Base-by-base conservation (phyloP, 371 early-diverging fungal genomes). In the Mucor velutinosus region DNA sequence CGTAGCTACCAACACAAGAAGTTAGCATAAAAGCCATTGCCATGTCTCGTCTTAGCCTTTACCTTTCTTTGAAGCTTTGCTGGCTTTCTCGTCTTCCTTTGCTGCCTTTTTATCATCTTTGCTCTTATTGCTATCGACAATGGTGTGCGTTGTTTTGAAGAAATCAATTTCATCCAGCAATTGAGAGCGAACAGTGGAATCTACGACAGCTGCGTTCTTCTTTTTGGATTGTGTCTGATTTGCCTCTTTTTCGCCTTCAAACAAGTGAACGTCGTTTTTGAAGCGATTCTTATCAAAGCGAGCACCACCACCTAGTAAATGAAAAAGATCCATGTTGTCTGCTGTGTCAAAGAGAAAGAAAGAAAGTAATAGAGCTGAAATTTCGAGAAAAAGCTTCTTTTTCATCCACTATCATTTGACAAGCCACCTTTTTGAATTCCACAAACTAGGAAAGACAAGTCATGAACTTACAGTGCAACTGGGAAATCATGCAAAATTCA, bases 251-350 rank as follows among this genome's bases (percentile, higher is more conserved):
- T 73, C 73, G 19, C 73, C 69, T 71, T 91, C 85, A 77, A 96
- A 93, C 15, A 93, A 72, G 5, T 87, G 78, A 45, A 93, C 79
- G 65, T 95, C 96, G 7, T 86, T 77, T 41, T 83, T 77, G 73
- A 94, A 95, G 11, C 92, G 87, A 57, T 82, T 82, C 69, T 90
- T 92, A 79, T 96, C 88, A 62, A 96, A 95, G 64, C 80, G 89
- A 4, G 94, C 93, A 21, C 95, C 95, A n/a, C 90, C 86, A 23
- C 94, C 92, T 56, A 96, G 81, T 56, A 90, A 76, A 39, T 86
- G 83, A 83, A 96, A 95, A 61, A 94, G 76, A 79, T 95, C 94
- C 91, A 90, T 90, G 53, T 19, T 32, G 25, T 47, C 23, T 57
- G 14, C 73, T 53, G 51, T 15, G 58, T 55, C 47, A 45, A 45